These are phyloP conservation scores for Psilocybe sp. DNA, from an alignment of 768 basidiomycete species.

Conservation along the genomic window DNA sequence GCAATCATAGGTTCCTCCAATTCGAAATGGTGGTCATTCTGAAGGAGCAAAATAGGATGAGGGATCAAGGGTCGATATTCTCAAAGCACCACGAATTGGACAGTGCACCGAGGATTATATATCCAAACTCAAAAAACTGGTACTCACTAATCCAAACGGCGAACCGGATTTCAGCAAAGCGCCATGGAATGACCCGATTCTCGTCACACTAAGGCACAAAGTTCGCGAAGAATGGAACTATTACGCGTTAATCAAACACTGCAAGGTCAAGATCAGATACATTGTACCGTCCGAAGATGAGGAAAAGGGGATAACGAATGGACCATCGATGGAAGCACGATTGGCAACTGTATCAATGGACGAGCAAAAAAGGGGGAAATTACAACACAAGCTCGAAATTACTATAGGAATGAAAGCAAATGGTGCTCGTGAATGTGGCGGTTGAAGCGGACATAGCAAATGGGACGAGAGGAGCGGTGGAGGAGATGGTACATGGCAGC, in stretches of 20 bases:
- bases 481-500: conserved; percentile 29
- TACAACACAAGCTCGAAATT: conserved; percentile 21
- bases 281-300: conserved; percentile 26
- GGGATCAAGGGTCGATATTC: conserved; percentile 28
- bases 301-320: neutral
- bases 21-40: conserved; percentile 33
- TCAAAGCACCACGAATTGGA: conserved; percentile 24
- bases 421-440: conserved; percentile 34
- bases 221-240: conserved; percentile 37
- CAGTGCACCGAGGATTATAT: conserved; percentile 24
- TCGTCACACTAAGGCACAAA: conserved; percentile 35
- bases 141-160: conserved; percentile 14
- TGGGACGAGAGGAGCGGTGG: conserved; percentile 32
- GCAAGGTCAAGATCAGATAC: conserved; percentile 16
- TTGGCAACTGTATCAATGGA: conserved; percentile 1
- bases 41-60: conserved; percentile 31
- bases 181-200: conserved; percentile 30
- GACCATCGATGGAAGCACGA: neutral
- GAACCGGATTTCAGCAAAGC: conserved; percentile 18
- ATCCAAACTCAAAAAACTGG: conserved; percentile 15
- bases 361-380: conserved; percentile 12
- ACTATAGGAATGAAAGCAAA: conserved; percentile 28
- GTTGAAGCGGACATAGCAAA: conserved; percentile 39
- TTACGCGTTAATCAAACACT: conserved; percentile 18
- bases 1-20: conserved; percentile 19